A percentile compares a stretch with the other conserved stretches of the same genome.
Conservation (phyloP, 352 stramenopile genomes). For the Blastocystis sp. region DNA sequence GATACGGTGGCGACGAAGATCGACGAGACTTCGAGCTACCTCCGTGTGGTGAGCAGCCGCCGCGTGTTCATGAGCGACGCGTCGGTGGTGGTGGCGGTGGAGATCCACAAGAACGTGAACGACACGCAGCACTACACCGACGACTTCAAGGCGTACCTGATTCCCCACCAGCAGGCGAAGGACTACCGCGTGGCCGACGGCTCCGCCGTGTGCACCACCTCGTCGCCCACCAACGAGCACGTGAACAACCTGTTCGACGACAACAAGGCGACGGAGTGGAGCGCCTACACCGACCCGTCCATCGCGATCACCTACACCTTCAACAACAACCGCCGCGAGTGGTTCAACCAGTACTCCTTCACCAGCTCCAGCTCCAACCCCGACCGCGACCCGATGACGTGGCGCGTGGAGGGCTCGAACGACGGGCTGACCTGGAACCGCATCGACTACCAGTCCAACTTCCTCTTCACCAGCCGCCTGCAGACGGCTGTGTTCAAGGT, state of each 20-base stretch:
- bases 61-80: conserved; percentile 30
- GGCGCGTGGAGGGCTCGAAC: conserved; percentile 62
- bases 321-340: conserved; percentile 57
- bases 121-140: neutral
- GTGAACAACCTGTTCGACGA: conserved; percentile 69
- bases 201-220: neutral
- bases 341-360: conserved; percentile 65
- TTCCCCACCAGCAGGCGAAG: conserved; percentile 26
- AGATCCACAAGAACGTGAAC: conserved; percentile 60
- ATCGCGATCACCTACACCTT: conserved; percentile 58
- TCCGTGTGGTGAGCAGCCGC: conserved; percentile 27
- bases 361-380: conserved; percentile 32
- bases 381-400: conserved; percentile 51
- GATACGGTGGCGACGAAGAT: conserved; percentile 1
- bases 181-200: conserved; percentile 49
- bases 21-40: conserved; percentile 31
- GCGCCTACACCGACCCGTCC: neutral
- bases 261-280: conserved; percentile 54
- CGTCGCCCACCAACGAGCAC: conserved; percentile 13
- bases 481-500: conserved; percentile 50
- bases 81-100: conserved; percentile 46
- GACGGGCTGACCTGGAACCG: conserved; percentile 61
- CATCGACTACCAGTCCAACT: conserved; percentile 62
- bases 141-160: conserved; percentile 67
- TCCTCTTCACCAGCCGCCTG: conserved; percentile 18